Evolutionary conservation across 2,329 filamentous ascomycete species (phyloP), one percentile per base, ranked within the genome.

Genomic region (Ilyonectria destructans): DNA sequence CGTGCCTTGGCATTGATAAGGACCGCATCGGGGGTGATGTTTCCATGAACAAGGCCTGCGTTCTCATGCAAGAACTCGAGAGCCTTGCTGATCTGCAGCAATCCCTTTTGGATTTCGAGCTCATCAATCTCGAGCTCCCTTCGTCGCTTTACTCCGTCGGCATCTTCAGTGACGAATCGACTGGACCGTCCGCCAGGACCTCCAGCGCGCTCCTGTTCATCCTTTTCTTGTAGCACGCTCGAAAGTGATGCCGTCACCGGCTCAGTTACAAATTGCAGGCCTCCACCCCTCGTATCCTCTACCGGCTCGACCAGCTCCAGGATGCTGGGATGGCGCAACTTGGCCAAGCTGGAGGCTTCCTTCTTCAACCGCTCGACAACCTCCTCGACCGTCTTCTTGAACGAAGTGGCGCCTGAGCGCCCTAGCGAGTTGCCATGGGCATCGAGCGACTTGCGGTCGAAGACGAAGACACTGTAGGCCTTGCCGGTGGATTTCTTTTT

Each of bases 401-500:
- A 87, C 0, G 91, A 90, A 1, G 91, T 86, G 12, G 90, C 89
- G 46, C 80, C 78, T 8, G 82, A 81, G 19, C 82, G 80, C 43
- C 82, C 81, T n/a, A 83, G 67, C 0, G 81, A 79, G 71, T 67
- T 79, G 58, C 78, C 78, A 65, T 83, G 80, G 10, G 89, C 84
- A 65, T 98, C 95, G 62, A 99, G 85, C 1, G 90, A 89, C 82
- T 97, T 97, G 79, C 91, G 92, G 73, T 99, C 96, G 80, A 98
- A 98, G 72, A 98, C 91, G 77, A 98, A 99, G 73, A 98, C 91
- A 17, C 95, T 98, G 62, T 92, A 96, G 8, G 91, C 82, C 80
- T 96, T 97, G 73, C 93, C 94, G 0, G 95, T 97, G 33, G 93
- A 94, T 83, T 98, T 98, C 84, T 97, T 97, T 86, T 97, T 98